These are phyloP conservation scores for Coemansia sp. DNA, from an alignment of 192 early-diverging fungal species.

Conservation along the genomic window DNA sequence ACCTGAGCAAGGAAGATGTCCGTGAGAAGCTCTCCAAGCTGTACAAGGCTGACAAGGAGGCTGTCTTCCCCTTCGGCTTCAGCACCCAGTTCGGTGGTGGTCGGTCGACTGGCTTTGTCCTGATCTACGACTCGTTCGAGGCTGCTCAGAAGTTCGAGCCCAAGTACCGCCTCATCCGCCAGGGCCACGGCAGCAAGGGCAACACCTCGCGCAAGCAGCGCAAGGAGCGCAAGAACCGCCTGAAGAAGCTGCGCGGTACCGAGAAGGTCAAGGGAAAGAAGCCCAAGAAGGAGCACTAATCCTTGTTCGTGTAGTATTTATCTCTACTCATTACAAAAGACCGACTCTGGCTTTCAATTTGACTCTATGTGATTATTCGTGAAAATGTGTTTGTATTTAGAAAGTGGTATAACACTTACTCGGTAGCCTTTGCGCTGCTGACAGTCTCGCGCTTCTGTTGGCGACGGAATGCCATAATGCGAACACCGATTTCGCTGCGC, in stretches of 20 bases:
- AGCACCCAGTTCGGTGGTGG: constrained; percentile 96
- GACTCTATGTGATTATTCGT: background rate
- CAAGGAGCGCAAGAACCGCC: constrained; percentile 98
- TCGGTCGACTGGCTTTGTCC: constrained; percentile 90
- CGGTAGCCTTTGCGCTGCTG: constrained; percentile 1
- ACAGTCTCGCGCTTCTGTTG: constrained; percentile 6
- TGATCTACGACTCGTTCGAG: constrained; percentile 95
- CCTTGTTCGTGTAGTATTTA: constrained; percentile 10
- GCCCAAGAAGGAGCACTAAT: constrained; percentile 35
- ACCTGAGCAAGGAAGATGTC: constrained; percentile 89
- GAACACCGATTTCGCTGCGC: constrained; percentile 44
- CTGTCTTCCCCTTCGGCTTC: constrained; percentile 93
- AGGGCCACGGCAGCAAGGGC: constrained; percentile 63
- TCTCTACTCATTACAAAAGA: background rate
- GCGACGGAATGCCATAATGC: constrained; percentile 37
- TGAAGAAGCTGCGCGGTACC: constrained; percentile 98
- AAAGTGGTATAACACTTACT: background rate
- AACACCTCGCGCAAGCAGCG: constrained; percentile 93
- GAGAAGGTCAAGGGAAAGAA: constrained; percentile 80
- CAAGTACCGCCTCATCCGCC: constrained; percentile 90
- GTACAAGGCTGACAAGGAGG: constrained; percentile 89
- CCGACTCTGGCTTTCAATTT: too few species aligned
- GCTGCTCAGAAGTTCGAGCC: constrained; percentile 98
- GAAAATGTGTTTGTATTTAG: background rate
- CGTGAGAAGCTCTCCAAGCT: constrained; percentile 92